phyloP scores from a whole-genome alignment of 2,329 filamentous ascomycete species.

The Scopulariopsis brevicaulis region DNA sequence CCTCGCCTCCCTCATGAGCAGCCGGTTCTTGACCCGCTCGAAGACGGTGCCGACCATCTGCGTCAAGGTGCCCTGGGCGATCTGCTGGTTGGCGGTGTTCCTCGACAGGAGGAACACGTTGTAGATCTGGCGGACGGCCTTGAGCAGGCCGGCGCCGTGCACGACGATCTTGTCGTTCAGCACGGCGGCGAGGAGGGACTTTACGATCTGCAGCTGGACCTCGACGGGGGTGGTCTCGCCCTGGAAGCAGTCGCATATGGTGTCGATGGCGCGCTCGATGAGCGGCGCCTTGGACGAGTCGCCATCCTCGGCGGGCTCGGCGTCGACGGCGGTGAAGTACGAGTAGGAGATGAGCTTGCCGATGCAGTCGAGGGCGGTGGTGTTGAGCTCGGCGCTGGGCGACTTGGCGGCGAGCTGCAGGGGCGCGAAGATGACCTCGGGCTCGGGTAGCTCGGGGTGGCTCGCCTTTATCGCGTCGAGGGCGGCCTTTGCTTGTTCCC shows the following conservation, averaged over 20 bases:
- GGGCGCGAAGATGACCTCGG: conserved; percentile 84
- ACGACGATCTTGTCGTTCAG: conserved; percentile 98
- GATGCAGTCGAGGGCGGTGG: conserved; percentile 90
- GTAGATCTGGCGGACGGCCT: conserved; percentile 95
- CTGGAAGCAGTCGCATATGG: conserved; percentile 98
- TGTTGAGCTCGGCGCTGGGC: conserved; percentile 73
- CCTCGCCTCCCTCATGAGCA: conserved; percentile 79
- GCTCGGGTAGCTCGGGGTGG: conserved; percentile 71
- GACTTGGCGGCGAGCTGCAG: conserved; percentile 83
- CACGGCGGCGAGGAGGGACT: conserved; percentile 88
- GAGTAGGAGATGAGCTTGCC: conserved; percentile 98
- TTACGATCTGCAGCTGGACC: conserved; percentile 95
- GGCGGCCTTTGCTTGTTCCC: conserved; percentile 70
- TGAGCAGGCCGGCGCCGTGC: conserved; percentile 87
- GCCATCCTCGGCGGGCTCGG: conserved; percentile 23
- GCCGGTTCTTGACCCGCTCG: conserved; percentile 76
- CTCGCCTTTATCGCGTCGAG: conserved; percentile 77
- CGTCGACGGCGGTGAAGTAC: conserved; percentile 64
- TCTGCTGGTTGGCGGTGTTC: conserved; percentile 88
- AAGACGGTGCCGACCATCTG: conserved; percentile 99
- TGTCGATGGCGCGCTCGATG: conserved; percentile 96
- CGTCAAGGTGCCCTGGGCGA: conserved; percentile 90
- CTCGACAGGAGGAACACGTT: conserved; percentile 97
- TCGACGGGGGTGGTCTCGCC: conserved; percentile 87
- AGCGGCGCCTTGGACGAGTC: conserved; percentile 48